These are phyloP conservation scores for Allium cepa DNA, from an alignment of 106 monocot genomes.

Conservation along the genomic window DNA sequence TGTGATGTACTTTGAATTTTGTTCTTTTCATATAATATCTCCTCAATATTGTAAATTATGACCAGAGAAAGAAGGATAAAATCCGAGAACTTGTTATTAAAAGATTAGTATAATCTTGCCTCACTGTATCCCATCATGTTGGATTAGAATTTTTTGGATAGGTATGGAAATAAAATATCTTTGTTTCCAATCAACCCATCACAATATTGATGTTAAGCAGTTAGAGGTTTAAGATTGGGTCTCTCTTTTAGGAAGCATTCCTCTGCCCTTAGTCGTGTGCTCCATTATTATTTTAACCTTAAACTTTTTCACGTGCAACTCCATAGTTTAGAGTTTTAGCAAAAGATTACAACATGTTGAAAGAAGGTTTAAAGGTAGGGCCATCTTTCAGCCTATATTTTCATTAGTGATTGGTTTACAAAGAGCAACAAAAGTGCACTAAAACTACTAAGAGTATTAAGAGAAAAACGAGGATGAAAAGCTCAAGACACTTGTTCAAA, in stretches of 20 bases:
- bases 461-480: too few relatives aligned
- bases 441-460: too few relatives aligned
- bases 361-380: too few relatives aligned
- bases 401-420: slow-evolving; percentile 11
- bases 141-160: slow-evolving; percentile 11
- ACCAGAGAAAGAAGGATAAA: background rate
- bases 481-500: too few relatives aligned
- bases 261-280: too few relatives aligned
- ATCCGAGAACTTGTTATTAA: background rate
- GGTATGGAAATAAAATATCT: slow-evolving; percentile 26
- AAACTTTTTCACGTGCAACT: too few relatives aligned
- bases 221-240: slow-evolving; percentile 1
- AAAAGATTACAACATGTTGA: background rate
- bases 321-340: background rate
- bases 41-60: slow-evolving; percentile 4
- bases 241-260: background rate
- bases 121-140: slow-evolving; percentile 24
- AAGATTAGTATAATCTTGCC: slow-evolving; percentile 16
- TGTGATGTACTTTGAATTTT: slow-evolving; percentile 8
- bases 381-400: background rate
- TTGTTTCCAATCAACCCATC: slow-evolving; percentile 19
- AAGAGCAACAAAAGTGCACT: too few relatives aligned
- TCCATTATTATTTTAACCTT: too few relatives aligned
- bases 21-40: background rate
- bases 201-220: slow-evolving; percentile 5